Conservation (phyloP, 1,139 yeast genomes). For the Blastobotrys buckinghamii region DNA sequence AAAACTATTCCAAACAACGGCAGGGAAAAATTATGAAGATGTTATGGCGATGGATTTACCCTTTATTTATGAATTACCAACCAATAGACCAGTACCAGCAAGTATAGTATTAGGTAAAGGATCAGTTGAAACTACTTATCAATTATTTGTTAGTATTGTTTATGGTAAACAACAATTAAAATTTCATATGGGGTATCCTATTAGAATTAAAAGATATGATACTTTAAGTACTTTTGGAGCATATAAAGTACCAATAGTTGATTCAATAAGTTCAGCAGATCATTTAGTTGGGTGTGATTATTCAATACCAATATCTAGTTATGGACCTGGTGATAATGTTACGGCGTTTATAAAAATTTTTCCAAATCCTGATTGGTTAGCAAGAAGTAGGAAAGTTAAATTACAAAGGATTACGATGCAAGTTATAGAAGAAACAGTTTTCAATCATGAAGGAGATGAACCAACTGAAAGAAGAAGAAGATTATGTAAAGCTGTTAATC, state of each 20-base stretch:
- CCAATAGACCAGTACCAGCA: slow-evolving; percentile 33
- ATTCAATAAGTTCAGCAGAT: slow-evolving; percentile 30
- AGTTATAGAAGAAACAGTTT: slow-evolving; percentile 33
- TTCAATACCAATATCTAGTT: slow-evolving; percentile 33
- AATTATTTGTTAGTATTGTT: slow-evolving; percentile 31
- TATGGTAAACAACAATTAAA: slow-evolving; percentile 23
- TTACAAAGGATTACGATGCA: slow-evolving; percentile 34
- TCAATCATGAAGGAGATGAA: slow-evolving; percentile 31
- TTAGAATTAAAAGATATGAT: slow-evolving; percentile 35
- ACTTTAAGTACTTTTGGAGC: slow-evolving; percentile 37
- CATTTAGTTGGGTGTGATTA: slow-evolving; percentile 35
- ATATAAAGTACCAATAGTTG: slow-evolving; percentile 30
- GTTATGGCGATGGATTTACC: slow-evolving; percentile 36
- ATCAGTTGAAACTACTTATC: slow-evolving; percentile 32
- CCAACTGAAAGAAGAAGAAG: slow-evolving; percentile 30
- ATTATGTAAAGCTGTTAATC: slow-evolving; percentile 28
- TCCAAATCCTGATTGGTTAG: slow-evolving; percentile 36
- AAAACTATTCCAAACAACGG: slow-evolving; percentile 25
- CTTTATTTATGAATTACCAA: slow-evolving; percentile 34
- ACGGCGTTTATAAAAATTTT: slow-evolving; percentile 28
- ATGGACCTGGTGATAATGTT: slow-evolving; percentile 37
- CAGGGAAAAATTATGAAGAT: slow-evolving; percentile 24
- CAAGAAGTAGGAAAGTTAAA: slow-evolving; percentile 33
- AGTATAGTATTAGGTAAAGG: slow-evolving; percentile 32
- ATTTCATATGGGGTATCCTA: slow-evolving; percentile 32